phyloP scores from a whole-genome alignment of 1,284 basidiomycete species.

The Microbotryomycetes sp. region DNA sequence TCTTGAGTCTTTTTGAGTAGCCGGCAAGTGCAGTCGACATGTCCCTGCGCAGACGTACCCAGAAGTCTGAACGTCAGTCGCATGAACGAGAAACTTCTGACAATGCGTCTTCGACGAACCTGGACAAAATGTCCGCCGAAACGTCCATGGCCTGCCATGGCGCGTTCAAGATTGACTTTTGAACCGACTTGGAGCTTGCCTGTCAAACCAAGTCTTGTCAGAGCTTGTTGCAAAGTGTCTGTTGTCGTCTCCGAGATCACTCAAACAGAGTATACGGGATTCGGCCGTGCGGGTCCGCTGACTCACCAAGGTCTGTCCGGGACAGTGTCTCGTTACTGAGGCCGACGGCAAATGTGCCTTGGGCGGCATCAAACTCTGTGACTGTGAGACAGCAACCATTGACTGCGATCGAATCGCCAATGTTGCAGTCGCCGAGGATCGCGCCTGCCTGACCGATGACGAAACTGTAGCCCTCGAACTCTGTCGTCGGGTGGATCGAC shows the following conservation, averaged over 20 bases:
- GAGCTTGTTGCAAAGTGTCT: neutral
- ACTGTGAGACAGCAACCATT: slow-evolving; percentile 83
- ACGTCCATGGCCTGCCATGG: slow-evolving; percentile 82
- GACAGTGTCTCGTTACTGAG: slow-evolving; percentile 71
- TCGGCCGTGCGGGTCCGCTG: neutral
- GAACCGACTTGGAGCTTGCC: slow-evolving; percentile 73
- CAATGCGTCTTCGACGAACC: slow-evolving; percentile 46
- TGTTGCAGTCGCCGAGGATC: slow-evolving; percentile 82
- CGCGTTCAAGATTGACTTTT: slow-evolving; percentile 85
- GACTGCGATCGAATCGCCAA: slow-evolving; percentile 91
- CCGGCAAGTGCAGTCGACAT: slow-evolving; percentile 82
- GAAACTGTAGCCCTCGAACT: slow-evolving; percentile 65
- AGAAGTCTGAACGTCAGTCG: too few relatives aligned
- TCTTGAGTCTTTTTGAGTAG: slow-evolving; percentile 62
- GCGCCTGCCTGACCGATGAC: slow-evolving; percentile 64
- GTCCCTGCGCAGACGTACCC: slow-evolving; percentile 60
- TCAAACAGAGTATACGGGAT: neutral
- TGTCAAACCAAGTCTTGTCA: too few relatives aligned
- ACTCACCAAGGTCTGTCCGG: slow-evolving; percentile 79
- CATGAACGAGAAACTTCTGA: neutral
- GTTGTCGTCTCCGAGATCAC: too few relatives aligned
- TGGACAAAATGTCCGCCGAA: slow-evolving; percentile 99
- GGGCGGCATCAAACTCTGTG: slow-evolving; percentile 63
- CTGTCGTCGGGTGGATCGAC: slow-evolving; percentile 45
- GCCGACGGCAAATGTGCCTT: slow-evolving; percentile 84